phyloP scores from a whole-genome alignment of 345 rosid species.

The Citrus medica region DNA sequence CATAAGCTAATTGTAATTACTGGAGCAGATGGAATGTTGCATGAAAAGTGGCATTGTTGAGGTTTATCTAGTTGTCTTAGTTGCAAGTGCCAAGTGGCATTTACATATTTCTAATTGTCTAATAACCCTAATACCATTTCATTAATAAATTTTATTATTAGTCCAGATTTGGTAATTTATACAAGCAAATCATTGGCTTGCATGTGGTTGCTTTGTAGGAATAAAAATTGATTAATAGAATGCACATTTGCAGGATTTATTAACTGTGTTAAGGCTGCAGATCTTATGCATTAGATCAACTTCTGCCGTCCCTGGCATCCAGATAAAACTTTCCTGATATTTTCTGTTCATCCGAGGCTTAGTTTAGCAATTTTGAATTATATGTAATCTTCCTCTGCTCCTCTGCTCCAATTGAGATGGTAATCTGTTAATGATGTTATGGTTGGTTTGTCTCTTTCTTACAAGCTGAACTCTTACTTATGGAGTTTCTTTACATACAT shows the following conservation, averaged over 20 bases:
- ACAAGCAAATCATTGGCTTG: not conserved
- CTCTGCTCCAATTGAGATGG: not conserved
- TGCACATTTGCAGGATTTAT: conserved; percentile 1
- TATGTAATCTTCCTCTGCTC: not conserved
- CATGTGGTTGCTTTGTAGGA: not conserved
- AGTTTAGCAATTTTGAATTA: not conserved
- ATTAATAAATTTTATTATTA: not conserved
- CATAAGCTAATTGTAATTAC: not conserved
- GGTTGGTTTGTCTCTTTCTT: not conserved
- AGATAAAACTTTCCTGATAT: conserved; percentile 1
- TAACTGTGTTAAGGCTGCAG: not conserved
- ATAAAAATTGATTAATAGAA: not conserved
- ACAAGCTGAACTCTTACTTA: not conserved
- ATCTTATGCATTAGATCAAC: conserved; percentile 2
- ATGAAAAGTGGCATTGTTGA: not conserved
- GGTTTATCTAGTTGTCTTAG: not conserved
- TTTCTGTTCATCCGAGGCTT: not conserved
- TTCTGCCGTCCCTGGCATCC: not conserved
- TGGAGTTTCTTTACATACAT: not conserved
- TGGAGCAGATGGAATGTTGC: not conserved
- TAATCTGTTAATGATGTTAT: not conserved
- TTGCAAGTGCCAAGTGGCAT: not conserved
- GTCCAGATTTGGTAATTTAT: not conserved
- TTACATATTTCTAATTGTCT: not conserved
- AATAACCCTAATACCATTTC: not conserved